Evolutionary conservation across 2,329 filamentous ascomycete species (phyloP).

Genomic region (Epichloe brachyelytri): DNA sequence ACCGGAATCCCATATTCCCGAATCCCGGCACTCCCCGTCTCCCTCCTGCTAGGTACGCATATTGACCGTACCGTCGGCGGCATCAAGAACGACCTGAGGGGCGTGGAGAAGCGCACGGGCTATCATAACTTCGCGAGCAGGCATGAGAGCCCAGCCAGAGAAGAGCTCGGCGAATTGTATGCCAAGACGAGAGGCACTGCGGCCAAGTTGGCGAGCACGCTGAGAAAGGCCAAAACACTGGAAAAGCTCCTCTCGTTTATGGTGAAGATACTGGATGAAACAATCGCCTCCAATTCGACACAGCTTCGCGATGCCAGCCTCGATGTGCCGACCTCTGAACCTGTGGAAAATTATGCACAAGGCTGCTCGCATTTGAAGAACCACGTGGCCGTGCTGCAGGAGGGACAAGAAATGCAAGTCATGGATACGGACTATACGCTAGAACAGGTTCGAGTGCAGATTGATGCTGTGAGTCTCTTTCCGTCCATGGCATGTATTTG

Average conservation of each 20-base stretch:
- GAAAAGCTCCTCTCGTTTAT: conserved; percentile 23
- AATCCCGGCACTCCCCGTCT: conserved; percentile 20
- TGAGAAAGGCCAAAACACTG: conserved; percentile 23
- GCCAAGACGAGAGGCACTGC: conserved; percentile 22
- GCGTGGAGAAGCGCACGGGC: conserved; percentile 24
- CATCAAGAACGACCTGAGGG: conserved; percentile 20
- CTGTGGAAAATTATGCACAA: not conserved
- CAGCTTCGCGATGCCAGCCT: not conserved
- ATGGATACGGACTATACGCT: conserved; percentile 17
- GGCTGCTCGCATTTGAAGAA: conserved; percentile 13
- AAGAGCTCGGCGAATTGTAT: conserved; percentile 19
- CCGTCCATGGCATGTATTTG: not conserved
- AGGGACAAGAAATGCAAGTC: conserved; percentile 22
- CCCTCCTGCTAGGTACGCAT: conserved; percentile 20
- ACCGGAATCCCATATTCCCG: conserved; percentile 18
- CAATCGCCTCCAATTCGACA: too few relatives aligned
- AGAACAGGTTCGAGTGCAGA: conserved; percentile 19
- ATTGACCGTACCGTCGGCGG: conserved; percentile 18
- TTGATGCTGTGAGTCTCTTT: conserved; percentile 21
- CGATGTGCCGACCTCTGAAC: not conserved
- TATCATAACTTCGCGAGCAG: conserved; percentile 20
- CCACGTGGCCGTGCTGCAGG: conserved; percentile 17
- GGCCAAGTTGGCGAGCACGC: conserved; percentile 24
- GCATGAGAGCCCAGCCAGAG: conserved; percentile 15
- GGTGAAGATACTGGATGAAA: conserved; percentile 4